phyloP scores from a whole-genome alignment of 306 rosid genomes.

The Corylus heterophylla region DNA sequence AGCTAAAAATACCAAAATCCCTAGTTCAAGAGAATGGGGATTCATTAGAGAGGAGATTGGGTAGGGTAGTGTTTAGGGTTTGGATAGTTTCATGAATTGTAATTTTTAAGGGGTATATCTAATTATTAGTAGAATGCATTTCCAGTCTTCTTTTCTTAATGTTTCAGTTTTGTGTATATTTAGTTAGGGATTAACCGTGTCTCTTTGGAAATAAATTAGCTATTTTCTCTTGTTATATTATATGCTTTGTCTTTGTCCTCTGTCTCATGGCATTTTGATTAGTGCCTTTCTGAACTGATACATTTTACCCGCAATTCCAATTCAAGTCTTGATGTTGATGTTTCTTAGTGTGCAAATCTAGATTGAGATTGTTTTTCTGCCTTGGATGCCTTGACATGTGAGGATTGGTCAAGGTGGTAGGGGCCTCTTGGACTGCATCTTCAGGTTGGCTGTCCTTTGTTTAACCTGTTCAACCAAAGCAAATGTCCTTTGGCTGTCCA shows the following conservation, averaged over 20 bases:
- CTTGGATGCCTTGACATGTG: neutral
- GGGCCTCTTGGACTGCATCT: neutral
- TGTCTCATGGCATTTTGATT: neutral
- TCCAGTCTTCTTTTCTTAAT: conserved; percentile 21
- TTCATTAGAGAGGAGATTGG: conserved; percentile 28
- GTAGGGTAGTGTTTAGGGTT: conserved; percentile 20
- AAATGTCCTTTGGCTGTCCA: too few species aligned
- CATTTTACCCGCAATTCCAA: neutral
- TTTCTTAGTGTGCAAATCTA: neutral
- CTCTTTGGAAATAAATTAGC: conserved; percentile 36
- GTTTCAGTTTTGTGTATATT: conserved; percentile 41
- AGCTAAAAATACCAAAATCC: conserved; percentile 29
- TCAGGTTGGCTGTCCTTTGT: neutral
- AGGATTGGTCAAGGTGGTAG: neutral
- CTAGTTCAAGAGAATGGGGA: conserved; percentile 20
- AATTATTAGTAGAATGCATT: conserved; percentile 26
- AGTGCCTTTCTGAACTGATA: neutral
- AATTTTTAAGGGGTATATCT: conserved; percentile 41
- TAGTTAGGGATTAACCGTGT: conserved; percentile 32
- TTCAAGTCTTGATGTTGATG: conserved; percentile 21
- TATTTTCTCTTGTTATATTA: neutral
- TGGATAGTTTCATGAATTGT: conserved; percentile 18
- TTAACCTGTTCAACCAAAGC: neutral
- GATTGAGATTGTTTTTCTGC: conserved; percentile 3
- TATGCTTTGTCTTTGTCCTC: neutral